Evolutionary conservation across 306 rosid species (phyloP).

Genomic region (Senna siamea): DNA sequence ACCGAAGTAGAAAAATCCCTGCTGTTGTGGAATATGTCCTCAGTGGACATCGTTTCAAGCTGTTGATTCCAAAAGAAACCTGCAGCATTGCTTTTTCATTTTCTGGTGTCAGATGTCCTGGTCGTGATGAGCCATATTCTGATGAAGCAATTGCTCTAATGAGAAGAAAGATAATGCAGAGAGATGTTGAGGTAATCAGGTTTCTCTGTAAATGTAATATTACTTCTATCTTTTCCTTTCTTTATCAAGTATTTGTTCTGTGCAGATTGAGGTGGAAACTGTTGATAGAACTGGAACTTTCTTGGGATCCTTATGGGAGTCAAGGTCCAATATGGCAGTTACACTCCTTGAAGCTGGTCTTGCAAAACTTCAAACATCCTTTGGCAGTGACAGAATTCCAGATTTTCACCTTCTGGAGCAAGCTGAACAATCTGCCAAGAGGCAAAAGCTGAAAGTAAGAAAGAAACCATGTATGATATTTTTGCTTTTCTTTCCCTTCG

Average conservation of each 20-base stretch:
- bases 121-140: conserved; percentile 91
- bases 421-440: conserved; percentile 88
- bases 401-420: conserved; percentile 82
- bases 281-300: conserved; percentile 94
- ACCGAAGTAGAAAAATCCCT: conserved; percentile 82
- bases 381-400: conserved; percentile 87
- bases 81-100: conserved; percentile 94
- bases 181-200: conserved; percentile 87
- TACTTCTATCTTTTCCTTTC: conserved; percentile 31
- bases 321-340: conserved; percentile 68
- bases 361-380: conserved; percentile 85
- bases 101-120: conserved; percentile 97
- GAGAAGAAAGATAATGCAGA: conserved; percentile 98
- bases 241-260: conserved; percentile 18
- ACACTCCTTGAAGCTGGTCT: conserved; percentile 92
- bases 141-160: conserved; percentile 93
- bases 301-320: conserved; percentile 98
- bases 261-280: conserved; percentile 93
- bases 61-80: conserved; percentile 96
- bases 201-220: conserved; percentile 28
- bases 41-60: conserved; percentile 98
- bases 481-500: conserved; percentile 26
- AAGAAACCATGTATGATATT: conserved; percentile 8
- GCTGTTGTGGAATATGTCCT: conserved; percentile 97
- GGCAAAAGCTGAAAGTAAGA: conserved; percentile 84